These are phyloP conservation scores for Pythium plurisporium DNA, from an alignment of 352 stramenopile species.

Conservation along the genomic window DNA sequence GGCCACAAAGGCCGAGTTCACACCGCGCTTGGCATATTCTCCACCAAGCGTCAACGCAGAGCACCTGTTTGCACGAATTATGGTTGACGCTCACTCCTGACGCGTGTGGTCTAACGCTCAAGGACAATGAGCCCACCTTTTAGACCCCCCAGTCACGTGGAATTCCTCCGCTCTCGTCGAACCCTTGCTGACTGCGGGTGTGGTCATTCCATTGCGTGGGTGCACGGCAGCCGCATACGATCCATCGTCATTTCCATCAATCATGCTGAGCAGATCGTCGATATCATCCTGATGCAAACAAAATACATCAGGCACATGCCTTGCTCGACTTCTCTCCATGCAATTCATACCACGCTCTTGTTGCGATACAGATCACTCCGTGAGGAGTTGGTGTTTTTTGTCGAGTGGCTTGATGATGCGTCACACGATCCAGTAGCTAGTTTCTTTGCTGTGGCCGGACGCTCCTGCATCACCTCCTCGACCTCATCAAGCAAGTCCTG, in stretches of 20 bases:
- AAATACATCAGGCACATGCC: not conserved
- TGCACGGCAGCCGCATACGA: conserved; percentile 23
- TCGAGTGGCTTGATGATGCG: conserved; percentile 5
- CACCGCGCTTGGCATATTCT: conserved; percentile 44
- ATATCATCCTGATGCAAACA: conserved; percentile 42
- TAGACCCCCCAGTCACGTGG: conserved; percentile 26
- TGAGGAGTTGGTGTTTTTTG: not conserved
- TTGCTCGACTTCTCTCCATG: too few relatives aligned
- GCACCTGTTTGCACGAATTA: conserved; percentile 34
- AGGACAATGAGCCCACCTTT: too few relatives aligned
- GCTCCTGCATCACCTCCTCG: conserved; percentile 52
- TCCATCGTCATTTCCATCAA: conserved; percentile 39
- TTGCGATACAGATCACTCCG: conserved; percentile 4
- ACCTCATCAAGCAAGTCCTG: conserved; percentile 72
- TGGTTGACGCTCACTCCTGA: not conserved
- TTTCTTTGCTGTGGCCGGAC: not conserved
- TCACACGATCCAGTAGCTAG: not conserved
- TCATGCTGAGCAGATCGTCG: conserved; percentile 72
- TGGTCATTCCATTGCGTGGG: conserved; percentile 14
- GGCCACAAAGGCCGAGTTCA: conserved; percentile 54
- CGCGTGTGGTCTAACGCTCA: conserved; percentile 8
- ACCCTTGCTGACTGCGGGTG: not conserved
- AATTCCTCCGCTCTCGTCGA: conserved; percentile 32
- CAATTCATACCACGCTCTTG: conserved; percentile 12
- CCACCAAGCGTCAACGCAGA: conserved; percentile 49